Evolutionary conservation across 768 basidiomycete species (phyloP), one percentile per base, ranked within the genome.

Genomic region (Rhodotorula sphaerocarpa): DNA sequence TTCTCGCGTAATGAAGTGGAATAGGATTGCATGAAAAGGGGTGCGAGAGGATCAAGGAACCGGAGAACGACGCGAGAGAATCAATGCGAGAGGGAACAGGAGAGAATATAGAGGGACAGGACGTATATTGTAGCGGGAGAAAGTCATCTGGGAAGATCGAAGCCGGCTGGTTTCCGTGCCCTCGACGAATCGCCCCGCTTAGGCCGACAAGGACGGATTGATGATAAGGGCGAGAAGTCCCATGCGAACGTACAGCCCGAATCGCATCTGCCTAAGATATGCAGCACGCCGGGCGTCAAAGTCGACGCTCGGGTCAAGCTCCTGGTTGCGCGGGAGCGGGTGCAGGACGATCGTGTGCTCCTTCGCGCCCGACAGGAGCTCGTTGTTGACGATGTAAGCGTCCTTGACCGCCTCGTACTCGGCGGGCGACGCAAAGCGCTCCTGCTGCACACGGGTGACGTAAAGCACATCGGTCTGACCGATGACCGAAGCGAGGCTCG

Each of bases 321-420:
- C 95, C 63, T 88, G 90, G 54, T 93, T 84, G 72, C 95, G 78
- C 20, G 95, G 95, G 27, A 99, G 79, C n/a, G 95, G 95, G 76
- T 99, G 95, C 91, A 99, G 93, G 68, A 97, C 90, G 61, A 97
- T 96, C 84, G 95, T 90, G 56, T 91, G 88, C 67, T 89, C 86
- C 78, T 97, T 97, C 15, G 95, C 93, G 46, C 87, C 80, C 9
- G 90, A 84, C 31, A 99, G 80, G 36, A 97, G 83, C 16, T 92
- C 88, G 73, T 97, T 95, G 76, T 97, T 90, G 57, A 99, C 83
- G 39, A 90, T 80, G 75, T 93, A 97, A 21, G 85, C 83, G 73
- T 93, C 87, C 79, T 90, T 95, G 71, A 95, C 90, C 50, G 84
- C 81, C 67, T 85, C 79, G 88, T 90, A 99, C 74, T 92, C 93